These are phyloP conservation scores for Beta vulgaris DNA, from an alignment of 148 eudicot genomes.

Conservation along the genomic window DNA sequence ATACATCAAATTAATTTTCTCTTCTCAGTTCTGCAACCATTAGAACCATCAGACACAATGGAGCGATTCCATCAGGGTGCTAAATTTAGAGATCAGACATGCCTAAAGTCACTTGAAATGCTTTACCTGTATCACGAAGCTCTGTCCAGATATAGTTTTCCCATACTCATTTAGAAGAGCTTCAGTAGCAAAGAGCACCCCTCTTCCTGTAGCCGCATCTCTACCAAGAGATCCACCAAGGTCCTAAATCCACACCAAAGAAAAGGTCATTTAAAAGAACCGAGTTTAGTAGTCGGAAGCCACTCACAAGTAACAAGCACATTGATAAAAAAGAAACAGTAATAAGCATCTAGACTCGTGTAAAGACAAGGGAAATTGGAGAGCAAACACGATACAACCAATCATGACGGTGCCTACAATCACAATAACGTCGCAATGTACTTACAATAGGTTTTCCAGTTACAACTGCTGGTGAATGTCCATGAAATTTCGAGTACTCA, in stretches of 20 bases:
- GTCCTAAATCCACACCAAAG: constrained; percentile 47
- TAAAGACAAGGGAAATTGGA: no score
- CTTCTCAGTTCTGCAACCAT: not conserved
- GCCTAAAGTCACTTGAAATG: not conserved
- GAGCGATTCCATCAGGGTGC: not conserved
- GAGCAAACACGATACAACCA: not conserved
- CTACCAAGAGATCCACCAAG: constrained; percentile 99
- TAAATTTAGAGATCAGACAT: not conserved
- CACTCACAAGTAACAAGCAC: not conserved
- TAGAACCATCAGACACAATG: not conserved
- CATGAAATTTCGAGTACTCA: constrained; percentile 96
- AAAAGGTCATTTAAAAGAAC: not conserved
- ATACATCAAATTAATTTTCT: not conserved
- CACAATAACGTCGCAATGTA: not conserved
- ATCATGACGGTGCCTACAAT: not conserved
- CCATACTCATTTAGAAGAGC: constrained; percentile 87
- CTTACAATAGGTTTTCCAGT: constrained; percentile 98
- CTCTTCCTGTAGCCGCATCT: constrained; percentile 99
- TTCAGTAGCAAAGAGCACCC: constrained; percentile 88
- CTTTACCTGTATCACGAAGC: constrained; percentile 85
- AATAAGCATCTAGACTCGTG: not conserved
- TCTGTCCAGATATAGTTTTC: constrained; percentile 80
- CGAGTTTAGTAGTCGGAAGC: not conserved
- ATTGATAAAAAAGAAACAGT: not conserved
- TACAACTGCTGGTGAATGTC: constrained; percentile 97